Percentiles rank a stretch among this genome's conserved stretches.
Conservation (phyloP, 768 basidiomycete species). For the Cyclocybe aegerita region DNA sequence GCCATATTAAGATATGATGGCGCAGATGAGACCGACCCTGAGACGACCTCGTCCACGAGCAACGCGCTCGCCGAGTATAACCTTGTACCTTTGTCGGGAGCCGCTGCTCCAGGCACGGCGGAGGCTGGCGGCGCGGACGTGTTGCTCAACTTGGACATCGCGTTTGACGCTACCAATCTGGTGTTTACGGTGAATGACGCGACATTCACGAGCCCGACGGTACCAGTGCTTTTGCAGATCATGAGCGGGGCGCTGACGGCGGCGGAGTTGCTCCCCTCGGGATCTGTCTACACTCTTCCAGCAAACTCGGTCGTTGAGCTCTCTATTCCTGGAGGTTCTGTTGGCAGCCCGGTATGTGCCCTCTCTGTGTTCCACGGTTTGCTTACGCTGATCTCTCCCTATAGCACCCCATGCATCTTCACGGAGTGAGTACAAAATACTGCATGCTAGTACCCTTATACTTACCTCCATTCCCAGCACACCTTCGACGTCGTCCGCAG, state of each 20-base stretch:
- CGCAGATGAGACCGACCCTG: slow-evolving; percentile 44
- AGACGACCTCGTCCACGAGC: slow-evolving; percentile 20
- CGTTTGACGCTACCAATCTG: slow-evolving; percentile 12
- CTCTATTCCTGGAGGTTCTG: slow-evolving; percentile 27
- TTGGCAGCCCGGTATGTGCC: slow-evolving; percentile 35
- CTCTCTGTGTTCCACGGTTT: not conserved
- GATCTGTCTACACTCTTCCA: slow-evolving; percentile 47
- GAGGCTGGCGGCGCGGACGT: slow-evolving; percentile 41
- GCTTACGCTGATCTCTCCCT: not conserved
- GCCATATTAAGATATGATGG: slow-evolving; percentile 52
- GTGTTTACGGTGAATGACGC: slow-evolving; percentile 32
- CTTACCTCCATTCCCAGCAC: slow-evolving; percentile 18
- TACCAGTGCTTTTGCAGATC: slow-evolving; percentile 59
- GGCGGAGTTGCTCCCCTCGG: slow-evolving; percentile 47
- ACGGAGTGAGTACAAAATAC: slow-evolving; percentile 23
- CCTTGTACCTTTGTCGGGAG: slow-evolving; percentile 34
- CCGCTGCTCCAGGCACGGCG: slow-evolving; percentile 29
- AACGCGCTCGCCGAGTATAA: slow-evolving; percentile 35
- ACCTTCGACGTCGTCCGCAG: slow-evolving; percentile 41
- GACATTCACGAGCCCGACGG: slow-evolving; percentile 33
- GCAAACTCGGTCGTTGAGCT: slow-evolving; percentile 39
- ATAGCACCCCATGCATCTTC: slow-evolving; percentile 40
- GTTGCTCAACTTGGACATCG: slow-evolving; percentile 35
- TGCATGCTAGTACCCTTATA: slow-evolving; percentile 10
- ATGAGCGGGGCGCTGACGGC: slow-evolving; percentile 51